Evolutionary conservation across 371 early-diverging fungal species (phyloP), one percentile per base, ranked within the genome.

Genomic region (Mortierella sp.): DNA sequence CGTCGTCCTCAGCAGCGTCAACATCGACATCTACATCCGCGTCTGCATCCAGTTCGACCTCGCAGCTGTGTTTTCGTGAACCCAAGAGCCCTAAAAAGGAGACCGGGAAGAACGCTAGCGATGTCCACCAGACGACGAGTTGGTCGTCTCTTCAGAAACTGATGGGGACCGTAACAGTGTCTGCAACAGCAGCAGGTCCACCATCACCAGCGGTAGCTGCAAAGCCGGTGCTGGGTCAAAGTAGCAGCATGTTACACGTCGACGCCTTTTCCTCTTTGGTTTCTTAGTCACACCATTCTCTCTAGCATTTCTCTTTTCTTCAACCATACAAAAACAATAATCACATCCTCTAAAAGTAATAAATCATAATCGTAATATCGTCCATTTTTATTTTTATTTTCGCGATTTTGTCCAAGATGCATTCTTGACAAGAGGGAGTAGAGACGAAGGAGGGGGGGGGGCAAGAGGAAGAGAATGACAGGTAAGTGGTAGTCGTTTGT

Each of bases 131-230:
- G 68, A 35, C 70, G 32, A 56, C 35, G 27, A 74, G 74, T 48
- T 85, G 82, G 82, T 65, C 32, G 32, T 76, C 82, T 1, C 70
- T 84, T 27, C 81, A 78, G 14, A 70, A 77, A 21, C 46, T 74
- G 56, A 74, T 78, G 70, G 73, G 43, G 65, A 81, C 79, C 29
- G 76, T 81, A 58, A 55, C 78, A 4, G 60, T 16, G 32, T 44
- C 43, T n/a, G 60, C 35, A 11, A 27, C 60, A 32, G 29, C 60
- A 16, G 29, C 3, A 14, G 29, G 32, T 32, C 5, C 32, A 16
- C 14, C 32, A 56, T 11, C n/a, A 27, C 10, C 56, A 27, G 0
- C 29, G 60, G 49, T 21, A 18, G 18, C 18, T 49, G 18, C 49
- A 14, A 49, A 2, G 18, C 51, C 21, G 16, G 51, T 21, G 21